A percentile compares a stretch with the other conserved stretches of the same genome.
Conservation (phyloP, 306 rosid genomes). For the Prunus kanzakura region DNA sequence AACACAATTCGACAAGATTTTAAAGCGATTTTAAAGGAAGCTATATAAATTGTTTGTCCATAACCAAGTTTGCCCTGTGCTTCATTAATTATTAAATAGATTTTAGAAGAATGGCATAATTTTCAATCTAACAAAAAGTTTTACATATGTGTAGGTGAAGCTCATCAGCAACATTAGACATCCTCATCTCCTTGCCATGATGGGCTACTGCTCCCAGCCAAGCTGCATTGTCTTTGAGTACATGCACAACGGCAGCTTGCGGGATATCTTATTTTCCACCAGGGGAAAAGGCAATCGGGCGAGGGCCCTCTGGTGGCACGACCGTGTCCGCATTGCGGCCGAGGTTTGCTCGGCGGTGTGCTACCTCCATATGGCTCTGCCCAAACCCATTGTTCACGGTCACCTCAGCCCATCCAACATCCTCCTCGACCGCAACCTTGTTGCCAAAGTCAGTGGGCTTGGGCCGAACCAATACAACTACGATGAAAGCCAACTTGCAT, state of each 20-base stretch:
- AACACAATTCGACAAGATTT: too few relatives aligned
- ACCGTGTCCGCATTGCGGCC: slow-evolving; percentile 46
- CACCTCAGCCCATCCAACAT: slow-evolving; percentile 43
- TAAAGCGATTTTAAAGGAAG: too few relatives aligned
- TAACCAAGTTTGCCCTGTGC: too few relatives aligned
- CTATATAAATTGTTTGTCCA: too few relatives aligned
- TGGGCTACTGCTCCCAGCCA: slow-evolving; percentile 63
- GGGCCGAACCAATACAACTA: slow-evolving; percentile 27
- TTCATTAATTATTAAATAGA: background rate
- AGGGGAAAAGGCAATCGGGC: slow-evolving; percentile 25
- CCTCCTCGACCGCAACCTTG: slow-evolving; percentile 62
- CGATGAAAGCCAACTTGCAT: slow-evolving; percentile 10
- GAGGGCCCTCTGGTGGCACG: slow-evolving; percentile 46
- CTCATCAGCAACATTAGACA: slow-evolving; percentile 56
- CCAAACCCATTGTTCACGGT: slow-evolving; percentile 48
- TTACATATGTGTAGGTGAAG: slow-evolving; percentile 48
- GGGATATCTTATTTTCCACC: slow-evolving; percentile 41
- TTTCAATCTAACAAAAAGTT: background rate
- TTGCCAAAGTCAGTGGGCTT: slow-evolving; percentile 53
- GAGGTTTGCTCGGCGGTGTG: slow-evolving; percentile 57
- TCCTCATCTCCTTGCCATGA: slow-evolving; percentile 61
- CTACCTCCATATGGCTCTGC: slow-evolving; percentile 42
- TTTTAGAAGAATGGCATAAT: background rate
- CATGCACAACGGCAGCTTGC: slow-evolving; percentile 66
- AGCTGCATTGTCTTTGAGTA: slow-evolving; percentile 58